phyloP scores from a whole-genome alignment of 768 basidiomycete genomes.

The Auriscalpium orientale region DNA sequence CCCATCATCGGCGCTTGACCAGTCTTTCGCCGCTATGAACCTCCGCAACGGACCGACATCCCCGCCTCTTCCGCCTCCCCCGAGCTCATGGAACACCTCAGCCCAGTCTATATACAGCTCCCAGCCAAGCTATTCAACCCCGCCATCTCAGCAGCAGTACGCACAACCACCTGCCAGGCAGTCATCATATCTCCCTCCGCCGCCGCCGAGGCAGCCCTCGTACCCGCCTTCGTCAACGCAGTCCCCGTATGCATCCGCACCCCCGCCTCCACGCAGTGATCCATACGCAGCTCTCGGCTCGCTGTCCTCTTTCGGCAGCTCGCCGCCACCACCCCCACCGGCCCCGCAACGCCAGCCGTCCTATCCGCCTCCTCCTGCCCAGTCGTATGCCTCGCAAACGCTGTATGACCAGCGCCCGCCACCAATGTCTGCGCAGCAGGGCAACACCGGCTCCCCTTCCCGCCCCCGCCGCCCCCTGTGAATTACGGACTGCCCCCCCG shows the following conservation, averaged over 20 bases:
- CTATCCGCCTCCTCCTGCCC: conserved; percentile 13
- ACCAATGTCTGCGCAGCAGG: conserved; percentile 3
- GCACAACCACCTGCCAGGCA: conserved; percentile 7
- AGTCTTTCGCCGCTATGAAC: conserved; percentile 52
- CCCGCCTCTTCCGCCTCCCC: conserved; percentile 27
- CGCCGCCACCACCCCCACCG: conserved; percentile 9
- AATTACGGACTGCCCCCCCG: conserved; percentile 18
- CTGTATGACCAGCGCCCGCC: background rate
- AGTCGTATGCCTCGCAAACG: conserved; percentile 7
- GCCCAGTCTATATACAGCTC: conserved; percentile 5
- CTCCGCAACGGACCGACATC: conserved; percentile 25
- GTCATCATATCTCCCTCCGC: conserved; percentile 12
- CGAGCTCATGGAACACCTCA: conserved; percentile 19
- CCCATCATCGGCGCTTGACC: conserved; percentile 28
- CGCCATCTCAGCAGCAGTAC: conserved; percentile 9
- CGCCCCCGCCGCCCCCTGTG: conserved; percentile 24
- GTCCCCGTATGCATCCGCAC: conserved; percentile 9
- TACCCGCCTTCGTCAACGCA: conserved; percentile 3
- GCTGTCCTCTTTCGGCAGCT: conserved; percentile 5
- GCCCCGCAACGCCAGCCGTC: conserved; percentile 20
- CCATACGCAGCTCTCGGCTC: conserved; percentile 13
- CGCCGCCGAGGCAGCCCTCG: conserved; percentile 13
- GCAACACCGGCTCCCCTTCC: conserved; percentile 16
- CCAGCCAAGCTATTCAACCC: conserved; percentile 4
- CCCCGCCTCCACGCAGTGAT: conserved; percentile 20